A percentile compares a stretch with the other conserved stretches of the same genome.
phyloP scores from a whole-genome alignment of 345 rosid species.

The Gossypium sturtianum region DNA sequence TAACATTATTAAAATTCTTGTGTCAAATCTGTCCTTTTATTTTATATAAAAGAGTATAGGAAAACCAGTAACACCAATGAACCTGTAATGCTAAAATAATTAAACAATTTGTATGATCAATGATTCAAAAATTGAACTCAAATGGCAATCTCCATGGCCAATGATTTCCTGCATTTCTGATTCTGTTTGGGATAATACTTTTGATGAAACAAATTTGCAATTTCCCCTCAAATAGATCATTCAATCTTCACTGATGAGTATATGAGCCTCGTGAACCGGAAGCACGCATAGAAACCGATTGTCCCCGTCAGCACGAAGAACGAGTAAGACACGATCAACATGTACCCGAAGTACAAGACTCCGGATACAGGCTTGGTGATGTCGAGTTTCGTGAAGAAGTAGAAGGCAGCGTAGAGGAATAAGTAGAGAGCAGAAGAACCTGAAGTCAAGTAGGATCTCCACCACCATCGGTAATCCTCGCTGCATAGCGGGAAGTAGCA shows the following conservation, averaged over 20 bases:
- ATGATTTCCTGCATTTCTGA: conserved; percentile 1
- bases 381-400: conserved; percentile 88
- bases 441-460: conserved; percentile 90
- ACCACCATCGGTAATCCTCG: conserved; percentile 97
- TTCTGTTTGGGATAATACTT: not conserved
- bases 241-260: conserved; percentile 86
- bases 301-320: conserved; percentile 83
- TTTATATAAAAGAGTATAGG: too few species aligned
- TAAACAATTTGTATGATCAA: conserved; percentile 18
- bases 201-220: not conserved
- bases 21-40: too few species aligned
- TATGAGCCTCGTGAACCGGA: conserved; percentile 88
- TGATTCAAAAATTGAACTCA: conserved; percentile 22
- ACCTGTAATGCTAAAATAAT: conserved; percentile 16
- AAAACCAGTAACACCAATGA: conserved; percentile 14
- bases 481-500: conserved; percentile 95
- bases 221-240: conserved; percentile 13
- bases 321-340: conserved; percentile 69
- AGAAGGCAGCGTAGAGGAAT: conserved; percentile 80
- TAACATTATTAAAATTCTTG: too few species aligned
- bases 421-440: conserved; percentile 91
- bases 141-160: not conserved
- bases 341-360: conserved; percentile 80
- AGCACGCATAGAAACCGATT: conserved; percentile 85
- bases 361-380: conserved; percentile 80